Evolutionary conservation across 495 filamentous ascomycete genomes (phyloP).

Genomic region (Bombardia bombarda): DNA sequence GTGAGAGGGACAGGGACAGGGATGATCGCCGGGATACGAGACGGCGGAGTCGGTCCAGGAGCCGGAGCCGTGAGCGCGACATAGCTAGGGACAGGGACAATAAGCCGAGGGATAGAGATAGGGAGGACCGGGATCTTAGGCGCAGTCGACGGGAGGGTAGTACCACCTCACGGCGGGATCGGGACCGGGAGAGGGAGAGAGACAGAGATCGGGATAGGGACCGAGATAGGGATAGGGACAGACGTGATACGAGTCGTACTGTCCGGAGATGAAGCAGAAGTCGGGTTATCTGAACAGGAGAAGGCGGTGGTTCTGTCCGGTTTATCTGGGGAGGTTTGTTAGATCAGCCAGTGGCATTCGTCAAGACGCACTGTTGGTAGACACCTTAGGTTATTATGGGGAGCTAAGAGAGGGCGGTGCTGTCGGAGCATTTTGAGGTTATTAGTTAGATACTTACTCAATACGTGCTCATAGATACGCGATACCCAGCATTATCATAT

Average conservation of each 20-base stretch:
- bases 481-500: too few relatives aligned
- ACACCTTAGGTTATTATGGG: too few relatives aligned
- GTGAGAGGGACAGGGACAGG: conserved; percentile 11
- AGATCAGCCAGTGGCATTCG: too few relatives aligned
- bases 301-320: too few relatives aligned
- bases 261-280: conserved; percentile 22
- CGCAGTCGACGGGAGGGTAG: neutral
- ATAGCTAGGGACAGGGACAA: conserved; percentile 8
- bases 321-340: too few relatives aligned
- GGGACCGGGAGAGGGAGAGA: conserved; percentile 16
- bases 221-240: conserved; percentile 4
- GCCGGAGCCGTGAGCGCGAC: conserved; percentile 11
- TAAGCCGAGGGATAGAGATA: conserved; percentile 12
- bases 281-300: too few relatives aligned
- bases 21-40: conserved; percentile 8
- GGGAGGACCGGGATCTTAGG: conserved; percentile 9
- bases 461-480: too few relatives aligned
- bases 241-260: conserved; percentile 14
- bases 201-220: conserved; percentile 12
- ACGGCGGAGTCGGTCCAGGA: conserved; percentile 12
- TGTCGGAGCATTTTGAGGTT: too few relatives aligned
- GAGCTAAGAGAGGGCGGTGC: too few relatives aligned
- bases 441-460: too few relatives aligned
- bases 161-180: neutral
- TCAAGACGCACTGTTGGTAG: too few relatives aligned